These are phyloP conservation scores for Solidago caesia DNA, from an alignment of 129 eudicot species.

Conservation along the genomic window DNA sequence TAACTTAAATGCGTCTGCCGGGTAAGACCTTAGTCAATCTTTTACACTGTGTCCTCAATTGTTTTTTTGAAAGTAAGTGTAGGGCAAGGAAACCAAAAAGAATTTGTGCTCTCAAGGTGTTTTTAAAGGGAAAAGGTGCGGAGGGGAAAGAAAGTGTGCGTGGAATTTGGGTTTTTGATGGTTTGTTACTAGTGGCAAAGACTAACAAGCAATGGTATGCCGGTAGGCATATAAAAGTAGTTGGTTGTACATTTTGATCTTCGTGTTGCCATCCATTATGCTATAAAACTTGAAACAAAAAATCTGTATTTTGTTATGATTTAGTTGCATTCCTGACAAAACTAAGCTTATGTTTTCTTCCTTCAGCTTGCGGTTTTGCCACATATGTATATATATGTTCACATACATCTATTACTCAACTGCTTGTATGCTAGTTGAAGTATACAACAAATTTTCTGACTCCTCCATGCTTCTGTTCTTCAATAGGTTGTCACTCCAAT, in stretches of 20 bases:
- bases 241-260: not conserved
- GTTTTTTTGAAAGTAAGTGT: not conserved
- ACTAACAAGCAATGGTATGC: not conserved
- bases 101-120: not conserved
- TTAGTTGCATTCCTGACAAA: slow-evolving; percentile 11
- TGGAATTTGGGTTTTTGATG: not conserved
- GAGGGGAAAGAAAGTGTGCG: too few species aligned
- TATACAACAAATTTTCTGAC: slow-evolving; percentile 14
- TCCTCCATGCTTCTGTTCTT: slow-evolving; percentile 11
- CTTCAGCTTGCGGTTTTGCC: slow-evolving; percentile 2
- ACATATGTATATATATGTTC: slow-evolving; percentile 16
- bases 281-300: not conserved
- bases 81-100: slow-evolving; percentile 13
- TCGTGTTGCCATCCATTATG: too few species aligned
- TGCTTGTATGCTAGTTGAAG: slow-evolving; percentile 4
- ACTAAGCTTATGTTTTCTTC: slow-evolving; percentile 14
- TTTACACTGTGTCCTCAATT: not conserved
- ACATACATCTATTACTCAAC: not conserved
- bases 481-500: slow-evolving; percentile 98
- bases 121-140: too few species aligned
- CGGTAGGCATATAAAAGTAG: not conserved
- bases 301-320: not conserved
- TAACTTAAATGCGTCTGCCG: not conserved
- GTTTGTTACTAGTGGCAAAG: not conserved
- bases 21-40: not conserved